These are phyloP conservation scores for Kazachstania taianensis DNA, from an alignment of 805 yeast species.

Conservation along the genomic window DNA sequence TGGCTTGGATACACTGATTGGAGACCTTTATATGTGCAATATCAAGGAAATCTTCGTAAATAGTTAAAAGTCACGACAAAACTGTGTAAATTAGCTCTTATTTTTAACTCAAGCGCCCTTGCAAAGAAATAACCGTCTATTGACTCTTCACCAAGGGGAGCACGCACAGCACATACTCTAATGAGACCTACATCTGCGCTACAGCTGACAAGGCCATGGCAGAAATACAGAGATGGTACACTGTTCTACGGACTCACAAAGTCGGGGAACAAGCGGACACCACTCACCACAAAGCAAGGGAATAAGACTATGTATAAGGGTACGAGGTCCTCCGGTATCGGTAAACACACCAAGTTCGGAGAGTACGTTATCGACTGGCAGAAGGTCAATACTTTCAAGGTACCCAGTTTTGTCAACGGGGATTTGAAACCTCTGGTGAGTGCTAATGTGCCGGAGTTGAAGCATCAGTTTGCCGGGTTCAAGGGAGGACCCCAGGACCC, in stretches of 20 bases:
- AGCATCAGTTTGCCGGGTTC: conserved; percentile 61
- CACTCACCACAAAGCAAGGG: conserved; percentile 87
- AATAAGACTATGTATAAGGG: conserved; percentile 93
- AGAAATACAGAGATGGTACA: conserved; percentile 70
- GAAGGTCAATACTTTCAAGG: conserved; percentile 84
- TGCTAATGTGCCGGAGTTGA: conserved; percentile 58
- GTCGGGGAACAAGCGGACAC: conserved; percentile 71
- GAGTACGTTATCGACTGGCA: conserved; percentile 69
- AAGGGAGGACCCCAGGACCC: conserved; percentile 64
- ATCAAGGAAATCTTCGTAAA: no score
- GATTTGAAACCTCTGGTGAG: conserved; percentile 69
- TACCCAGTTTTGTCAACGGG: conserved; percentile 42
- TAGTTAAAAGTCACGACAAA: no score
- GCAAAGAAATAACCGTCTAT: no score
- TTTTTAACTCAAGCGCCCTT: no score
- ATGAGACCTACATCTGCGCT: no score
- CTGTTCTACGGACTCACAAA: conserved; percentile 73
- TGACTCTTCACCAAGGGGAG: no score
- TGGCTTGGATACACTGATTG: no score
- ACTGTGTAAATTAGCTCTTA: no score
- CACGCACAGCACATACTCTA: no score
- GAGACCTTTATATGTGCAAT: no score
- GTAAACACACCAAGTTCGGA: conserved; percentile 65
- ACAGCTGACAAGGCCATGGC: conserved; percentile 78
- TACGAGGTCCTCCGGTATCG: conserved; percentile 90